These are phyloP conservation scores for Sarocladium brachiariae DNA, from an alignment of 2,329 filamentous ascomycete genomes.

Conservation along the genomic window DNA sequence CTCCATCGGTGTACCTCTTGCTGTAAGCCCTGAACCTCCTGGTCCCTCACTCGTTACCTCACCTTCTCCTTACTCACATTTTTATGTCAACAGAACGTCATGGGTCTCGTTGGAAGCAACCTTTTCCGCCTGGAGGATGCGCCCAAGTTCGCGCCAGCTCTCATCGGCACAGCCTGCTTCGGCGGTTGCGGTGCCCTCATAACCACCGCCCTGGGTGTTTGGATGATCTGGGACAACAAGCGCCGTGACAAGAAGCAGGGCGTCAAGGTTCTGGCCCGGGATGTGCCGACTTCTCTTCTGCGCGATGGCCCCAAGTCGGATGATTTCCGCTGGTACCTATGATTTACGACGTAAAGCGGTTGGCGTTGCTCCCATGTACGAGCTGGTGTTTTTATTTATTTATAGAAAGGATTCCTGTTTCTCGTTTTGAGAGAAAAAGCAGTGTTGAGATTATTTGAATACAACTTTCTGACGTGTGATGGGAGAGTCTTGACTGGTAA, in stretches of 20 bases:
- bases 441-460: no score
- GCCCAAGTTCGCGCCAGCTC: slow-evolving; percentile 59
- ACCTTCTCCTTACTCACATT: not conserved
- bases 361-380: not conserved
- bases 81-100: slow-evolving; percentile 10
- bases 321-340: slow-evolving; percentile 47
- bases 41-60: no score
- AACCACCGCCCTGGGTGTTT: slow-evolving; percentile 47
- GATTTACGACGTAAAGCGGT: slow-evolving; percentile 7
- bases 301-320: slow-evolving; percentile 38
- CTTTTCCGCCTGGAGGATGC: slow-evolving; percentile 60
- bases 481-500: no score
- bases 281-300: slow-evolving; percentile 44
- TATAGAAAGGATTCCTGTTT: no score
- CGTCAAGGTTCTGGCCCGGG: slow-evolving; percentile 33
- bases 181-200: slow-evolving; percentile 53
- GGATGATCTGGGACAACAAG: slow-evolving; percentile 52
- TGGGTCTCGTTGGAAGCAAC: slow-evolving; percentile 60
- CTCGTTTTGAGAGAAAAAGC: no score
- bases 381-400: no score
- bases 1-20: slow-evolving; percentile 64
- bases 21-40: slow-evolving; percentile 23
- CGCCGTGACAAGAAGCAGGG: slow-evolving; percentile 48
- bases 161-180: slow-evolving; percentile 59
- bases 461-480: no score